These are phyloP conservation scores for Aspergillus tamarii DNA, from an alignment of 2,329 filamentous ascomycete species.

Conservation along the genomic window DNA sequence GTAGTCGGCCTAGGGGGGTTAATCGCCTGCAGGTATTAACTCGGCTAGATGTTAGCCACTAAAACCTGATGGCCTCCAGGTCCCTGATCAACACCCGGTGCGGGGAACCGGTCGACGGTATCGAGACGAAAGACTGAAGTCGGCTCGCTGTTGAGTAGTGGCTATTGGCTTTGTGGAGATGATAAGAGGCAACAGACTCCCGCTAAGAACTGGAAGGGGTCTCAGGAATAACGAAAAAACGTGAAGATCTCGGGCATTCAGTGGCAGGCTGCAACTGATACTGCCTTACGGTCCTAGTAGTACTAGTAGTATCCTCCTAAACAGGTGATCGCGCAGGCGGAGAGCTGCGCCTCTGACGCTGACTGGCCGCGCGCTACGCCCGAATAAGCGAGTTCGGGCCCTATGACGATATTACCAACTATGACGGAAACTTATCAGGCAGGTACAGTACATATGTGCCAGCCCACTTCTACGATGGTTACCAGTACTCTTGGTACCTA, in stretches of 20 bases:
- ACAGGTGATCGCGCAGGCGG: slow-evolving; percentile 24
- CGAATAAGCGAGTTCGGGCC: slow-evolving; percentile 19
- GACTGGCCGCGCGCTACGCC: slow-evolving; percentile 17
- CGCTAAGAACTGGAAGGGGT: background rate
- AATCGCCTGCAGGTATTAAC: background rate
- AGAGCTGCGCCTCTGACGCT: slow-evolving; percentile 17
- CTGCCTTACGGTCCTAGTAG: slow-evolving; percentile 2
- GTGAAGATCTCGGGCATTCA: slow-evolving; percentile 3
- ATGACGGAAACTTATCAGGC: background rate
- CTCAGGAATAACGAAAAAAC: background rate
- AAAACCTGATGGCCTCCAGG: slow-evolving; percentile 7
- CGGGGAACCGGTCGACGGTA: slow-evolving; percentile 13
- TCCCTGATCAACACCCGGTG: slow-evolving; percentile 13
- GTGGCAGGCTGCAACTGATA: slow-evolving; percentile 23
- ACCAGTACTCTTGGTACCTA: background rate
- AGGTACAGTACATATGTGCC: background rate
- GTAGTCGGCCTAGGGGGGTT: background rate
- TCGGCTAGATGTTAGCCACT: background rate
- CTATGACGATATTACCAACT: slow-evolving; percentile 10
- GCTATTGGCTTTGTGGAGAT: background rate
- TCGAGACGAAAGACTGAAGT: slow-evolving; percentile 1
- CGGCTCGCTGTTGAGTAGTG: background rate
- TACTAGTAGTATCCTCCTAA: background rate
- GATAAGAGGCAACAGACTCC: background rate
- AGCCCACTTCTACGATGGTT: background rate